Evolutionary conservation across 108 stramenopile species (phyloP).

Genomic region (Skeletonema costatum): DNA sequence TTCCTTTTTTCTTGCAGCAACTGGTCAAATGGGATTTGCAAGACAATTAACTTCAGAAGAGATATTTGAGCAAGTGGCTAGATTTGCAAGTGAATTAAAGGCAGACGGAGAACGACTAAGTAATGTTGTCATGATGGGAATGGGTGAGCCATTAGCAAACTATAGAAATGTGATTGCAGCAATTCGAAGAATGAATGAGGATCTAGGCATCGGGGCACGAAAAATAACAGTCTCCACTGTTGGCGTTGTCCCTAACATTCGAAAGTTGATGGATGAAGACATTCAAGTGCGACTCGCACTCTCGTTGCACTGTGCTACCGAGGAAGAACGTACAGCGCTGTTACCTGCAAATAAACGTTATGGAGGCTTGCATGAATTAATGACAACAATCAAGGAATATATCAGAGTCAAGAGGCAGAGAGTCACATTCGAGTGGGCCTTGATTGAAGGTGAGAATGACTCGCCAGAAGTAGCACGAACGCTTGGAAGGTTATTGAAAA

Average conservation of each 20-base stretch:
- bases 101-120: constrained; percentile 67
- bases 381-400: constrained; percentile 83
- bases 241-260: constrained; percentile 85
- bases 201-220: constrained; percentile 93
- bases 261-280: constrained; percentile 60
- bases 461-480: constrained; percentile 68
- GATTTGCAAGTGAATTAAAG: constrained; percentile 71
- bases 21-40: constrained; percentile 97
- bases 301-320: constrained; percentile 89
- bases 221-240: constrained; percentile 95
- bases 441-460: constrained; percentile 94
- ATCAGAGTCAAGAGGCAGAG: constrained; percentile 72
- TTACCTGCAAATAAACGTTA: constrained; percentile 92
- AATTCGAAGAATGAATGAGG: constrained; percentile 81
- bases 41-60: constrained; percentile 91
- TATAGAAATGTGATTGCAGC: constrained; percentile 91
- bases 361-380: constrained; percentile 86
- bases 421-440: constrained; percentile 96
- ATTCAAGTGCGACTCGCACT: constrained; percentile 88
- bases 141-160: constrained; percentile 95
- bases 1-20: constrained; percentile 49
- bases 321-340: constrained; percentile 85
- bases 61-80: constrained; percentile 91
- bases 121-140: constrained; percentile 98
- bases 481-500: constrained; percentile 66